phyloP scores from a whole-genome alignment of 2,329 filamentous ascomycete genomes.

The Curvularia sp. region DNA sequence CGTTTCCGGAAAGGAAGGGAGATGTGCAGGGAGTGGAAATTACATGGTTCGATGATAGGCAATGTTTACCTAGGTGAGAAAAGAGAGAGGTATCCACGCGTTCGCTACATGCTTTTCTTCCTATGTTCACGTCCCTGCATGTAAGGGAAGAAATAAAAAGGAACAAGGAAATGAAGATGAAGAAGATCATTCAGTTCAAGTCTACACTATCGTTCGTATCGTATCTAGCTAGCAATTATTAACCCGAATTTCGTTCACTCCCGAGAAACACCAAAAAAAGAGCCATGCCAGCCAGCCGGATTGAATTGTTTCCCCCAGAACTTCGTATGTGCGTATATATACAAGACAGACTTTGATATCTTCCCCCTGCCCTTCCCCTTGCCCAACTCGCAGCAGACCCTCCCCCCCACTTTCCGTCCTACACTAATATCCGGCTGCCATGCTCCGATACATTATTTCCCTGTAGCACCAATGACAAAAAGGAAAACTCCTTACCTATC shows the following conservation, averaged over 20 bases:
- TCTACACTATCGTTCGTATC: background rate
- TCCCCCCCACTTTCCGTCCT: background rate
- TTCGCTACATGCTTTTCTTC: no score
- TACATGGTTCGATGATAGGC: no score
- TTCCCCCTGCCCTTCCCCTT: background rate
- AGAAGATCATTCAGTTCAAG: no score
- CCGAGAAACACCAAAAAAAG: background rate
- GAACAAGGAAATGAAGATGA: no score
- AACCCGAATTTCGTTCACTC: no score
- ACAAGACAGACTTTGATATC: background rate
- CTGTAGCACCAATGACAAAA: constrained; percentile 1
- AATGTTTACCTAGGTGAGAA: no score
- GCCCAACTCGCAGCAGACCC: background rate
- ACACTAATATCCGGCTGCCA: background rate
- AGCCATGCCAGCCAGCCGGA: constrained; percentile 3
- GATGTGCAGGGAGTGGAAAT: no score
- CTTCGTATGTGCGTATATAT: constrained; percentile 8
- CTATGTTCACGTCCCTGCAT: no score
- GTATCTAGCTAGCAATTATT: background rate
- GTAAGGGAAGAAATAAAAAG: no score
- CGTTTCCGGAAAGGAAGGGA: no score
- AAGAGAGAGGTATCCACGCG: no score
- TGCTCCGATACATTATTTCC: constrained; percentile 13
- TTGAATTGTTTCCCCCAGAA: background rate
- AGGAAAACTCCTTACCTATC: background rate